Base-by-base conservation (phyloP, 2,329 filamentous ascomycete species). In the Pestalotiopsis fici region DNA sequence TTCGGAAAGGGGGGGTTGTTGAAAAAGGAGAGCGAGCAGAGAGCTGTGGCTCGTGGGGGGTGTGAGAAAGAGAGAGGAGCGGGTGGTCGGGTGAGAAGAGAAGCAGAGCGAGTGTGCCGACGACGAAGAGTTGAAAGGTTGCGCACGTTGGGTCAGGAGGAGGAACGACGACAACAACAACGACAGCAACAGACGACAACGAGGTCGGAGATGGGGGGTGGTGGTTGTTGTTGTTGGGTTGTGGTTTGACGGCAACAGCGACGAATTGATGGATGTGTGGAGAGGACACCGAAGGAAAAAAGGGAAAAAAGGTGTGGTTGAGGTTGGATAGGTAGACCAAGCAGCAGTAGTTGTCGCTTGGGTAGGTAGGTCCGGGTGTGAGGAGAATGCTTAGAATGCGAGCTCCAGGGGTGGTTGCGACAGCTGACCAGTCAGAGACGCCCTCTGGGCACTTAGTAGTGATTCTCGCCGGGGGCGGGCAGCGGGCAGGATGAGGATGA, bases 341-440 rank as follows among this genome's bases (percentile, higher is more conserved):
- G 43, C 43, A 50, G n/a, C 43, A 50, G 39, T 47, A 18, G 11
- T 21, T 15, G 18, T 60, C 47, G 23, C 62, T 35, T 23, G n/a
- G 28, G 50, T 70, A 70, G 73, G 71, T 73, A 70, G 73, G 71
- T 73, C 74, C 73, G 75, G 74, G 72, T 72, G 43, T 35, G 67
- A 69, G 71, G 69, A 74, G 71, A 73, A 71, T 43, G 28, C 57
- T 50, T 60, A 60, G 57, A 67, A 73, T 70, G 73, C 72, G 73
- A 76, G 74, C 72, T 74, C 68, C 72, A 73, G 71, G 74, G 71
- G 72, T 69, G 70, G 66, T 69, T 71, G 69, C 69, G 69, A 68
- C 69, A 66, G 71, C 67, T 66, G 69, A 66, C 67, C 66, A 67
- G 65, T 69, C 55, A 71, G 69, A 69, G 57, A 13, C 28, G 61